Conservation (phyloP, 495 filamentous ascomycete species). For the Cryomyces minteri region DNA sequence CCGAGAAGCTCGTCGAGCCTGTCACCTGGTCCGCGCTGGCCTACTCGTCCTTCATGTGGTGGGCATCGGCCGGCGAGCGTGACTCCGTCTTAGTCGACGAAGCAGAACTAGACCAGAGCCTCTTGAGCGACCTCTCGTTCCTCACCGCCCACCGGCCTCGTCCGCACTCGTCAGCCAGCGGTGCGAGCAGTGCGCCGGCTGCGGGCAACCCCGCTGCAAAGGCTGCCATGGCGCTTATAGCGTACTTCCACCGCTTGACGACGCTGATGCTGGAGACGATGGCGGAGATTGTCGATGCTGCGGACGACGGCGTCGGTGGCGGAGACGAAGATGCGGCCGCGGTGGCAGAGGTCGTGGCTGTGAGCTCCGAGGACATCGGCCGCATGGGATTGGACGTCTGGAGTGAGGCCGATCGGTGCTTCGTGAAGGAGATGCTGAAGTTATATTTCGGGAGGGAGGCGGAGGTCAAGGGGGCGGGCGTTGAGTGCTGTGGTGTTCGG, state of each 20-base stretch:
- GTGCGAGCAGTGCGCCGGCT: not conserved
- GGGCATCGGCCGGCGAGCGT: conserved; percentile 88
- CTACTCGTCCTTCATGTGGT: conserved; percentile 92
- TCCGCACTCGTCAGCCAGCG: conserved; percentile 15
- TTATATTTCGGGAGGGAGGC: conserved; percentile 57
- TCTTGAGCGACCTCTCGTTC: conserved; percentile 13
- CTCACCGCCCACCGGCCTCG: conserved; percentile 4
- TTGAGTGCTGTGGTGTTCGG: conserved; percentile 67
- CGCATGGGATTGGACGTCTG: conserved; percentile 76
- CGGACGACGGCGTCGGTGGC: conserved; percentile 18
- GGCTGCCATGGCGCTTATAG: conserved; percentile 52
- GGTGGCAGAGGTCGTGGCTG: conserved; percentile 25
- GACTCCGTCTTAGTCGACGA: conserved; percentile 22
- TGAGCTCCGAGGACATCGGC: conserved; percentile 52
- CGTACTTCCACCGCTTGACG: conserved; percentile 83
- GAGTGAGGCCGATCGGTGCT: conserved; percentile 59
- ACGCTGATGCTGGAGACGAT: conserved; percentile 49
- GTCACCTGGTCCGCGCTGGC: conserved; percentile 78
- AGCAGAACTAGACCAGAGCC: conserved; percentile 9
- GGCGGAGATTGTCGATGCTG: conserved; percentile 44
- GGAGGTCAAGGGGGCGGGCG: conserved; percentile 47
- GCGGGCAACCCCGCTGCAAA: not conserved
- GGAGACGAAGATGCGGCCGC: conserved; percentile 11
- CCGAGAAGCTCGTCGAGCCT: conserved; percentile 47
- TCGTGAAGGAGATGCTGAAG: conserved; percentile 45